Base-by-base conservation (phyloP, 345 rosid genomes). In the Capsella bursapastoris region DNA sequence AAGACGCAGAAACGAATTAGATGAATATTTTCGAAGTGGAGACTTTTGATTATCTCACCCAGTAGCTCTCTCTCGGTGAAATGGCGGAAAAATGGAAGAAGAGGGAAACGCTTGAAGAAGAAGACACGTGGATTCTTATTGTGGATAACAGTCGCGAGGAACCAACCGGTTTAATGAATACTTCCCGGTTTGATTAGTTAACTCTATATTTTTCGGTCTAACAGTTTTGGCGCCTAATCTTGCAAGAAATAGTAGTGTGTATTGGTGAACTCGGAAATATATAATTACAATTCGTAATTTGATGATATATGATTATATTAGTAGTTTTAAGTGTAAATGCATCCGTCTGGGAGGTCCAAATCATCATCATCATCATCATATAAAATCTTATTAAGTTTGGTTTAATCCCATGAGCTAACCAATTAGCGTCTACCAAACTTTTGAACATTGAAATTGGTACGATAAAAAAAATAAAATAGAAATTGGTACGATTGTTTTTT, bases 81-180 rank as follows among this genome's bases (percentile, higher is more conserved):
- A 64, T 73, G 72, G 68, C 78, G 68, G 80, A 49, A 51, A 41
- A 51, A 67, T 57, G 71, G 37, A 64, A 34, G 75, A 15, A 18
- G 77, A 34, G 56, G 65, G 6, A 51, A n/a, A 29, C 9, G 71
- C 49, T 68, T 68, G 66, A 57, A 64, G 75, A 57, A 64, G 72
- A 74, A 69, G 79, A 79, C 90, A 82, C 88, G 90, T 85, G 86
- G 84, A 79, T 64, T 40, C 52, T 67, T 72, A 44, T 77, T 77
- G 81, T 70, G 88, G 90, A 83, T 87, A 83, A 80, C 81, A 60
- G 77, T 7, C 61, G 34, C 14, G 35, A 64, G 5, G 41, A 51
- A 40, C 62, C 38, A 72, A 44, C 43, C 70, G 79, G 74, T 64
- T 35, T 18, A 13, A 0, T 1, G 25, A 5, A 22, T 41, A 32